Evolutionary conservation across 768 basidiomycete genomes (phyloP).

Genomic region (Suillus fuscotomentosus): DNA sequence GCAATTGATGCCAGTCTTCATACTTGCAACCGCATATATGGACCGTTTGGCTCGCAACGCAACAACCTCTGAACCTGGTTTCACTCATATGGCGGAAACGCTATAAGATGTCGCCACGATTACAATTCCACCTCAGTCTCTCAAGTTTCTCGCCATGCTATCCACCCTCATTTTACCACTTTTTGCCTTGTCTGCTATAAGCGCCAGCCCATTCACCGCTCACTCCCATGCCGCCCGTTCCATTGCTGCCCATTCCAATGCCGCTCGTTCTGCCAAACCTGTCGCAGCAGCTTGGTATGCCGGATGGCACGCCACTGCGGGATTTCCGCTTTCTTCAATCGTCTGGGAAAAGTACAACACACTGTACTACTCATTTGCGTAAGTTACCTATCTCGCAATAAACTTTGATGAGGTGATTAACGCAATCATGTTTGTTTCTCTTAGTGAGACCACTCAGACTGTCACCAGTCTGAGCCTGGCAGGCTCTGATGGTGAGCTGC

Average conservation of each 20-base stretch:
- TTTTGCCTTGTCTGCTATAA: constrained; percentile 2
- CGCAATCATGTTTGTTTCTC: constrained; percentile 1
- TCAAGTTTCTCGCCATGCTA: background rate
- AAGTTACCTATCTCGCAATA: constrained; percentile 15
- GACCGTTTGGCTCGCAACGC: background rate
- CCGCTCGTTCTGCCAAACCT: background rate
- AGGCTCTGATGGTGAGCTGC: constrained; percentile 44
- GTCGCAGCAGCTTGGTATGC: constrained; percentile 64
- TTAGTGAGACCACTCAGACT: constrained; percentile 35
- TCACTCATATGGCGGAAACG: too few relatives aligned
- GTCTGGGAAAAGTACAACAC: constrained; percentile 76
- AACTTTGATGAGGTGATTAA: background rate
- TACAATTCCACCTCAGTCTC: background rate
- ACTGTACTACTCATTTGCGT: constrained; percentile 68
- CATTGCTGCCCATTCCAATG: background rate
- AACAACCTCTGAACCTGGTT: background rate
- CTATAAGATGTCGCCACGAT: background rate
- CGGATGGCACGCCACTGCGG: constrained; percentile 54
- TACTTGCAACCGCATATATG: background rate
- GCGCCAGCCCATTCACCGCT: background rate
- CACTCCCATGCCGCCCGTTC: background rate
- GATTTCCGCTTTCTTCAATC: constrained; percentile 53
- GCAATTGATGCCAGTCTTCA: background rate
- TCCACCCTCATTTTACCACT: background rate
- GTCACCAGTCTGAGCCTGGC: constrained; percentile 31